Percentiles rank a stretch among this genome's conserved stretches.
Evolutionary conservation across 2,329 filamentous ascomycete species (phyloP).

Genomic region (Paecilomyces sp.): DNA sequence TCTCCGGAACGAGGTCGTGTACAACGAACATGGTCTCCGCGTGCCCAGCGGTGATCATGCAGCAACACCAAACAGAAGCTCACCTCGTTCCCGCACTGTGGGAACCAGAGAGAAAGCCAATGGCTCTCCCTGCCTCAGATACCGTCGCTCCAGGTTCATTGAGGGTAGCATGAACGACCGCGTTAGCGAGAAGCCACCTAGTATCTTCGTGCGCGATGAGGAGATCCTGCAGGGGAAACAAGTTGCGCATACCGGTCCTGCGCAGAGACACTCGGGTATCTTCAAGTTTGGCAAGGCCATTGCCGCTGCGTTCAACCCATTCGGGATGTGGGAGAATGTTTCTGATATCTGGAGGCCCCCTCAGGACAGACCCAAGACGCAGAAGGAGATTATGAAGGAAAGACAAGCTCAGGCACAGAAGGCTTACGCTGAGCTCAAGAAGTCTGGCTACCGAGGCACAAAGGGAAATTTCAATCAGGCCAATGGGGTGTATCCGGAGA

Average conservation of each 20-base stretch:
- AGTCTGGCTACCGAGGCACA: conserved; percentile 41
- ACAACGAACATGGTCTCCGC: conserved; percentile 9
- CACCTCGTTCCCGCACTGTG: background rate
- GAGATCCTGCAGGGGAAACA: conserved; percentile 8
- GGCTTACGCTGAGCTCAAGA: conserved; percentile 49
- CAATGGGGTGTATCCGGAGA: conserved; percentile 10
- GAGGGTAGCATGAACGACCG: conserved; percentile 87
- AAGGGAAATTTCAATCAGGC: conserved; percentile 24
- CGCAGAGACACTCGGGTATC: conserved; percentile 37
- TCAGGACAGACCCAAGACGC: conserved; percentile 35
- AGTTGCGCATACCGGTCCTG: conserved; percentile 4
- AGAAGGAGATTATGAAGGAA: conserved; percentile 37
- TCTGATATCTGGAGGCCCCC: conserved; percentile 38
- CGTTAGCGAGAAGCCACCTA: conserved; percentile 62
- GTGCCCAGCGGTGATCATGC: background rate
- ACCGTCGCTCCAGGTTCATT: conserved; percentile 57
- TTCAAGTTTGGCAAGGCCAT: conserved; percentile 51
- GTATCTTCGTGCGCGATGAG: conserved; percentile 52
- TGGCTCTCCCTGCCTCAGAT: conserved; percentile 15
- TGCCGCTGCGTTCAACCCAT: conserved; percentile 48
- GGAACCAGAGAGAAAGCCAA: background rate
- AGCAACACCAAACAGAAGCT: conserved; percentile 12
- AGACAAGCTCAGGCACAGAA: conserved; percentile 42
- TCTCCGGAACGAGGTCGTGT: conserved; percentile 14
- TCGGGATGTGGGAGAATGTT: conserved; percentile 39